These are phyloP conservation scores for Anisodus acutangulus DNA, from an alignment of 257 asterid genomes.

Conservation along the genomic window DNA sequence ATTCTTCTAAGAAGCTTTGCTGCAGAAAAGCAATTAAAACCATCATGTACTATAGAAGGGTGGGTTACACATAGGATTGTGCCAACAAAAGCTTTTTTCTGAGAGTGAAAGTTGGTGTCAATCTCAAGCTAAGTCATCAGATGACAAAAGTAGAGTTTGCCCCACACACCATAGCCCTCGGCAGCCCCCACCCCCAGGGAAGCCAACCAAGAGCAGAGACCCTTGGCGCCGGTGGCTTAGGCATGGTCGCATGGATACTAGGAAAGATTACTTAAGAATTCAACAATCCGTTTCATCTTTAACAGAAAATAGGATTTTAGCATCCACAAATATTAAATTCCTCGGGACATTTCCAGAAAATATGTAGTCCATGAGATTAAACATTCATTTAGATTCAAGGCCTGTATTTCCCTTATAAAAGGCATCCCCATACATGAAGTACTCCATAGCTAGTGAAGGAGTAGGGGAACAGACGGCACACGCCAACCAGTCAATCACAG, in stretches of 20 bases:
- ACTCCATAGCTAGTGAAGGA: not conserved
- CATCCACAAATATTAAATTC: not conserved
- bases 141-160: not conserved
- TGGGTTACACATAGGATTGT: not conserved
- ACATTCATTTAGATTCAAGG: not conserved
- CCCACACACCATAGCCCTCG: not conserved
- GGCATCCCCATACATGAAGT: not conserved
- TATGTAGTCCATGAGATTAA: not conserved
- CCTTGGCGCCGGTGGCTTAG: not conserved
- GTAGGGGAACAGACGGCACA: not conserved
- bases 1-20: conserved; percentile 76
- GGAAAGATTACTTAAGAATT: not conserved
- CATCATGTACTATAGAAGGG: not conserved
- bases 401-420: not conserved
- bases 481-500: not conserved
- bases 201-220: not conserved
- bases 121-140: too few relatives aligned
- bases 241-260: not conserved
- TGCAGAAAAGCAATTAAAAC: conserved; percentile 34
- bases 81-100: not conserved
- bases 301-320: not conserved
- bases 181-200: not conserved
- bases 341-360: not conserved
- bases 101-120: not conserved
- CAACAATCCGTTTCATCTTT: not conserved